Conservation (phyloP, 78 protist genomes). For the Chrysochromulina tobinii region DNA sequence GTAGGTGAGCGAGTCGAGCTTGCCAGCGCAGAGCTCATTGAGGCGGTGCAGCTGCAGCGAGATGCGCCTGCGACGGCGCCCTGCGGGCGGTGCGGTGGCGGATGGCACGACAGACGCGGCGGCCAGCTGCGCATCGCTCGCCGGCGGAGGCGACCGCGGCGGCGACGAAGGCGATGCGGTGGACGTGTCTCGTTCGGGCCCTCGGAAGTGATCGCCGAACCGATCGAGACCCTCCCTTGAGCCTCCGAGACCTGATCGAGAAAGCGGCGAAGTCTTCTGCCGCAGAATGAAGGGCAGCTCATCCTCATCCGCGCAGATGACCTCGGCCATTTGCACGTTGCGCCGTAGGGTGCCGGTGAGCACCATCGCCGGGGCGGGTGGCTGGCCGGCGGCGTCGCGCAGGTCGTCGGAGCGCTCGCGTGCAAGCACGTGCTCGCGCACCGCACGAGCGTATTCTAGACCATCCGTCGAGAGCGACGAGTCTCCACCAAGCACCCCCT, state of each 20-base stretch:
- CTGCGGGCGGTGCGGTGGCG: too few relatives aligned
- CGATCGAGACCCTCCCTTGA: too few relatives aligned
- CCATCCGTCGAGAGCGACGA: not conserved
- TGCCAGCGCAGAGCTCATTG: slow-evolving; percentile 15
- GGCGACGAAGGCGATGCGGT: too few relatives aligned
- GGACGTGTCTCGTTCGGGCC: too few relatives aligned
- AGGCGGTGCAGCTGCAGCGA: not conserved
- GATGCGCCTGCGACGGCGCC: not conserved
- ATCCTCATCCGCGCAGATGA: too few relatives aligned
- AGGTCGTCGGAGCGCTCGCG: not conserved
- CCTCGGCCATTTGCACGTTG: not conserved
- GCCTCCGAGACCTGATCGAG: too few relatives aligned
- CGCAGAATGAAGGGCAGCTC: too few relatives aligned
- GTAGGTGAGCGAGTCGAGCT: not conserved
- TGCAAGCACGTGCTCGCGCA: not conserved
- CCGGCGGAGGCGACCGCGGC: too few relatives aligned
- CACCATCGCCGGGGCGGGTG: not conserved
- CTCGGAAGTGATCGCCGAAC: too few relatives aligned
- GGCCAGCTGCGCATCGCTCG: too few relatives aligned
- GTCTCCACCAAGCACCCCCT: not conserved
- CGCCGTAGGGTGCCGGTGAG: not conserved
- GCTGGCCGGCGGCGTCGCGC: not conserved
- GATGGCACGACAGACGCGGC: too few relatives aligned
- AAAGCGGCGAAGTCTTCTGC: too few relatives aligned
- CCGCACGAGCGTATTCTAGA: not conserved